Conservation (phyloP, 805 yeast genomes). For the Cyberlindnera bimundalis region DNA sequence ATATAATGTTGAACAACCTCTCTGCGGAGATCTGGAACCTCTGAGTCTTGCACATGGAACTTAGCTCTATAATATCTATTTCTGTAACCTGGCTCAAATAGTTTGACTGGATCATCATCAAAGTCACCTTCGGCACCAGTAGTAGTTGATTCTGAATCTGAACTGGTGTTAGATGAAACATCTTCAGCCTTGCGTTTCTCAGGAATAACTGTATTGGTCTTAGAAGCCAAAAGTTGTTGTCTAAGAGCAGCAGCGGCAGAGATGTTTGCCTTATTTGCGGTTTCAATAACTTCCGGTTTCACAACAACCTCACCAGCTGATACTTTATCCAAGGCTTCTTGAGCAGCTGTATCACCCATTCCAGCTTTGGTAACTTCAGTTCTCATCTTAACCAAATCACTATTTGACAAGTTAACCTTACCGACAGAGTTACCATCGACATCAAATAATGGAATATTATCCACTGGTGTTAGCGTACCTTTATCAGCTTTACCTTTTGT, state of each 20-base stretch:
- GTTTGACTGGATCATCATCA: slow-evolving; percentile 51
- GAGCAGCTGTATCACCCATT: slow-evolving; percentile 26
- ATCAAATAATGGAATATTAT: slow-evolving; percentile 72
- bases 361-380: slow-evolving; percentile 46
- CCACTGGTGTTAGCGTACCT: slow-evolving; percentile 67
- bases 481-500: slow-evolving; percentile 66
- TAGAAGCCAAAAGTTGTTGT: slow-evolving; percentile 32
- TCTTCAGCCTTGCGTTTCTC: slow-evolving; percentile 24
- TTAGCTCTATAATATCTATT: slow-evolving; percentile 77
- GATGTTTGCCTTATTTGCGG: slow-evolving; percentile 37
- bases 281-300: slow-evolving; percentile 22
- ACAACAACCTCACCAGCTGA: slow-evolving; percentile 6
- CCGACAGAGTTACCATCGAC: slow-evolving; percentile 74
- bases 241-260: slow-evolving; percentile 45
- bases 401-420: slow-evolving; percentile 59
- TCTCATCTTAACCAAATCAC: slow-evolving; percentile 64
- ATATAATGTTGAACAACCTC: slow-evolving; percentile 70
- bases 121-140: slow-evolving; percentile 28
- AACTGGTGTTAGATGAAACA: slow-evolving; percentile 1
- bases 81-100: slow-evolving; percentile 86
- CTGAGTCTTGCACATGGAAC: slow-evolving; percentile 55
- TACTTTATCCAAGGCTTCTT: slow-evolving; percentile 29
- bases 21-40: slow-evolving; percentile 50
- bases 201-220: slow-evolving; percentile 20
- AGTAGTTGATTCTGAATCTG: slow-evolving; percentile 23